Conservation (phyloP, 345 rosid species). For the Rhodamnia rubescens region DNA sequence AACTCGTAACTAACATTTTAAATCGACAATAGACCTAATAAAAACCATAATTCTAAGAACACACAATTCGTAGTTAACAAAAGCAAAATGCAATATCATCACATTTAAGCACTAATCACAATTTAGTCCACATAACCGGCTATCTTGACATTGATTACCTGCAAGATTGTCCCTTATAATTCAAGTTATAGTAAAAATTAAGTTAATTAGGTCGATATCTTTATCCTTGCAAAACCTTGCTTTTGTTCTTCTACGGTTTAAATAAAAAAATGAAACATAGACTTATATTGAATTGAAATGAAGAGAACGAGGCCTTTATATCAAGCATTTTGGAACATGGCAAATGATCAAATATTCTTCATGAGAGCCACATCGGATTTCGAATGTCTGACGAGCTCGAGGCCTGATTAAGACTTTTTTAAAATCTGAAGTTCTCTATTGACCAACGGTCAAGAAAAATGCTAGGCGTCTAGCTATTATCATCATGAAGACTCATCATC, state of each 20-base stretch:
- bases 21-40: background rate
- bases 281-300: background rate
- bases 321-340: background rate
- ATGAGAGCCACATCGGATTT: background rate
- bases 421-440: background rate
- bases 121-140: background rate
- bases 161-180: background rate
- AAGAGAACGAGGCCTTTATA: background rate
- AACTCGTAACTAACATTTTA: background rate
- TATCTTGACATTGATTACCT: background rate
- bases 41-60: background rate
- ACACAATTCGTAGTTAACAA: background rate
- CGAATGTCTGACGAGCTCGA: background rate
- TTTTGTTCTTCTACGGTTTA: background rate
- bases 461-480: background rate
- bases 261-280: background rate
- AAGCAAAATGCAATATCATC: background rate
- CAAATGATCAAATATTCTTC: background rate
- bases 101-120: background rate
- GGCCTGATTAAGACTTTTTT: background rate
- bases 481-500: background rate
- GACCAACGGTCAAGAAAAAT: background rate
- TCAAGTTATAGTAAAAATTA: background rate
- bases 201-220: background rate
- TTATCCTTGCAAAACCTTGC: background rate